Evolutionary conservation across 768 basidiomycete species (phyloP).

Genomic region (Chalciporus chontae): DNA sequence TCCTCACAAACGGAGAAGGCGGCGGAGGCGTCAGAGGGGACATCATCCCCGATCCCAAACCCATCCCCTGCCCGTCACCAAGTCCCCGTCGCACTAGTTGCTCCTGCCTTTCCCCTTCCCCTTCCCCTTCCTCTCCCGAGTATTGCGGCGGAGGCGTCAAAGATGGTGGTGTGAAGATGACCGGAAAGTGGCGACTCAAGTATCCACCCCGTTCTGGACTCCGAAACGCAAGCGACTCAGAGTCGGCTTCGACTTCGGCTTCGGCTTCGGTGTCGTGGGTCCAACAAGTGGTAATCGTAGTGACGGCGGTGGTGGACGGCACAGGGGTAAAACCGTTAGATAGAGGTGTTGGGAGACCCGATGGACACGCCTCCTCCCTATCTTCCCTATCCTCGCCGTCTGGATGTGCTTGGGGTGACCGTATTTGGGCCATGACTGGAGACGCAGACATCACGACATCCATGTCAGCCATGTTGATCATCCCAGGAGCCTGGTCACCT

Average conservation of each 20-base stretch:
- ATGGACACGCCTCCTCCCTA: background rate
- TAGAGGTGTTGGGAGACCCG: slow-evolving; percentile 8
- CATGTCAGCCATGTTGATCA: too few species aligned
- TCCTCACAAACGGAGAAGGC: background rate
- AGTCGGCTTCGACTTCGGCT: too few species aligned
- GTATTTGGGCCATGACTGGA: background rate
- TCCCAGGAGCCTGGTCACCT: too few species aligned
- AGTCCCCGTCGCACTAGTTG: background rate
- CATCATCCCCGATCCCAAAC: background rate
- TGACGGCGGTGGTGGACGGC: slow-evolving; percentile 5
- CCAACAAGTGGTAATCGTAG: background rate
- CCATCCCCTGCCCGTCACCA: background rate
- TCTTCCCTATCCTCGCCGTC: background rate
- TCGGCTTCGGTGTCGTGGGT: background rate
- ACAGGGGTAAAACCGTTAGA: background rate
- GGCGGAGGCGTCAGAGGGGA: slow-evolving; percentile 4
- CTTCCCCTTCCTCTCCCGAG: background rate
- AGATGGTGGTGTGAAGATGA: slow-evolving; percentile 5
- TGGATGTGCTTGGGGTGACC: background rate
- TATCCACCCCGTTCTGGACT: background rate
- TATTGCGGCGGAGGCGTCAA: background rate
- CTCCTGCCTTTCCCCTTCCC: background rate
- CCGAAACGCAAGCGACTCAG: background rate
- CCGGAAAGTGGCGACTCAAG: background rate
- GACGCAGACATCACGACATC: background rate